These are phyloP conservation scores for Erysimum pusillum DNA, from an alignment of 441 rosid species.

Conservation along the genomic window DNA sequence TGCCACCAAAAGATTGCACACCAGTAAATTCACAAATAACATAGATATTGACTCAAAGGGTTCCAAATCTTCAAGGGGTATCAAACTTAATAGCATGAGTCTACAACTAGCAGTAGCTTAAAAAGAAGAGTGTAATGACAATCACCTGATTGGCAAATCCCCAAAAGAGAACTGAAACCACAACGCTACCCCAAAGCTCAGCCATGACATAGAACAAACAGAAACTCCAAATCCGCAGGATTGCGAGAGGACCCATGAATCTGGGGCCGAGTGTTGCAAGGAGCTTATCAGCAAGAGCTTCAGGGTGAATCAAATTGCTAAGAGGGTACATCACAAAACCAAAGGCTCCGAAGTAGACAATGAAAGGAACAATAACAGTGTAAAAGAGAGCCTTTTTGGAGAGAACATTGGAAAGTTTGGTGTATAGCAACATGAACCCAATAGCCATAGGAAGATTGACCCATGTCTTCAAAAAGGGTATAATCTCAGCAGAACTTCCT, in stretches of 20 bases:
- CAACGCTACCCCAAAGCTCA: slow-evolving; percentile 99
- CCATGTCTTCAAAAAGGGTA: slow-evolving; percentile 97
- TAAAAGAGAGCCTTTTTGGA: slow-evolving; percentile 91
- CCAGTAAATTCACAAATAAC: neutral
- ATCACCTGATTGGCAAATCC: slow-evolving; percentile 98
- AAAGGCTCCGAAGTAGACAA: slow-evolving; percentile 94
- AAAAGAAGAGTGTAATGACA: slow-evolving; percentile 45
- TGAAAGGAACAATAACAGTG: slow-evolving; percentile 87
- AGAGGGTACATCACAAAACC: slow-evolving; percentile 94
- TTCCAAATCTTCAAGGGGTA: slow-evolving; percentile 3
- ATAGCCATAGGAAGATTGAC: slow-evolving; percentile 98
- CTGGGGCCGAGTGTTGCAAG: slow-evolving; percentile 86
- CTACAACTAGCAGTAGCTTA: slow-evolving; percentile 3
- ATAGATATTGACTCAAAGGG: slow-evolving; percentile 7
- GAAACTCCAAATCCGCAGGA: slow-evolving; percentile 95
- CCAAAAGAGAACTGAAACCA: slow-evolving; percentile 95
- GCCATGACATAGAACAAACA: slow-evolving; percentile 99
- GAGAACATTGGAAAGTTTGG: slow-evolving; percentile 75
- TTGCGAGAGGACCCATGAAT: slow-evolving; percentile 96
- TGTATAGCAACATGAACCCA: slow-evolving; percentile 92
- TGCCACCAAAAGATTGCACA: slow-evolving; percentile 52
- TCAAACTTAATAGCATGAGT: slow-evolving; percentile 16
- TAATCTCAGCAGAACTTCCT: slow-evolving; percentile 97
- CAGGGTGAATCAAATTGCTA: slow-evolving; percentile 80
- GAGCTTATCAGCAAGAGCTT: slow-evolving; percentile 86